A percentile compares a stretch with the other conserved stretches of the same genome.
These are phyloP conservation scores for Cryptococcus sp. DNA, from an alignment of 1,284 basidiomycete genomes.

Conservation along the genomic window DNA sequence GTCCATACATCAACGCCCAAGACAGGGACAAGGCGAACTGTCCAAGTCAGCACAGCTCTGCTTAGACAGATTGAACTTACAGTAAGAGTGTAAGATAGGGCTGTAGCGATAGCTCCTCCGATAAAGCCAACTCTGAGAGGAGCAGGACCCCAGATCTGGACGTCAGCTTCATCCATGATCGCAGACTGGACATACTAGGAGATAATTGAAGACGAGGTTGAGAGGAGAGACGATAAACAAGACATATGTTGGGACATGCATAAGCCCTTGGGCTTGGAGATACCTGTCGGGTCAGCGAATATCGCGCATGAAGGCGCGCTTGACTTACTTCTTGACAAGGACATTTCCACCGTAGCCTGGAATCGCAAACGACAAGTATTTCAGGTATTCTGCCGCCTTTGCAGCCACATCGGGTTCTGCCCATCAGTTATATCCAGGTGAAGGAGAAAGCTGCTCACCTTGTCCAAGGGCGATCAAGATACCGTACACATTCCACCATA, in stretches of 20 bases:
- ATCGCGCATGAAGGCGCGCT: background rate
- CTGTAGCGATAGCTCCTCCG: constrained; percentile 86
- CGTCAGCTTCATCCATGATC: constrained; percentile 25
- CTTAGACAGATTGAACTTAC: constrained; percentile 41
- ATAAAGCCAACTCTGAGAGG: constrained; percentile 78
- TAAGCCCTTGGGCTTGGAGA: constrained; percentile 82
- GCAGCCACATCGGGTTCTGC: constrained; percentile 69
- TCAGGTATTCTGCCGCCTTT: constrained; percentile 70
- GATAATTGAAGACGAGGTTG: constrained; percentile 76
- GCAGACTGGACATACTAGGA: constrained; percentile 54
- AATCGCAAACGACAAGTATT: constrained; percentile 70
- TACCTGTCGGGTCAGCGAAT: constrained; percentile 53
- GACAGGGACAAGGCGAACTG: constrained; percentile 52
- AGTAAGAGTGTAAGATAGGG: constrained; percentile 81
- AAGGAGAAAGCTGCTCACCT: constrained; percentile 40
- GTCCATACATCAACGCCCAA: constrained; percentile 71
- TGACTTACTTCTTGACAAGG: constrained; percentile 36
- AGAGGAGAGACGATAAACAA: constrained; percentile 78
- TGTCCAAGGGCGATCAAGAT: constrained; percentile 75
- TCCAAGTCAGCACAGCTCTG: background rate
- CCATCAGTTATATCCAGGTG: constrained; percentile 1
- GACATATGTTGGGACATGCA: constrained; percentile 79
- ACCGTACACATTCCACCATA: constrained; percentile 74
- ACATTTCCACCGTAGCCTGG: constrained; percentile 63
- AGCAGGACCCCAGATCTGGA: constrained; percentile 72